Base-by-base conservation (phyloP, 352 stramenopile genomes). In the Phytopythium litorale region DNA sequence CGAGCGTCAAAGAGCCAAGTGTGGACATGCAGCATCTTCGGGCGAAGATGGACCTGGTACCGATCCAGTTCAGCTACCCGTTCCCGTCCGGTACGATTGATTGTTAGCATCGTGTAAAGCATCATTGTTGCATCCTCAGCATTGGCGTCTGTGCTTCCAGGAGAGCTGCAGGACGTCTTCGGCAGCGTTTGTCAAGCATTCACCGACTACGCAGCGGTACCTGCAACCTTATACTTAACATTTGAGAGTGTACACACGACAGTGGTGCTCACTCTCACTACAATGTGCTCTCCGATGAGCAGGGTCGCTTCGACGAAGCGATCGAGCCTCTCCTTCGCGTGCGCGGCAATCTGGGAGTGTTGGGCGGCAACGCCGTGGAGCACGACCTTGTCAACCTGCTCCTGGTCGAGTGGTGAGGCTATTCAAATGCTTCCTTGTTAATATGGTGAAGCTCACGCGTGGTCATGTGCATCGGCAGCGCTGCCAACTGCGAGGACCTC, bases 361-460 rank as follows among this genome's bases (percentile, higher is more conserved):
- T 96, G 33, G 84, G 87, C 30, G 84, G 82, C 45, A 92, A 84
- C 5, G 67, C 66, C 16, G 75, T 91, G 21, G 76, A 93, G 63
- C 79, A 90, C 48, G 87, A 94, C 51, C 64, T 96, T 16, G 57
- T 92, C 9, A 81, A 94, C 1, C 62, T 92, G 53, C 73, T 96
- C 0, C 72, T 94, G 18, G 78, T 94, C 16, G 87, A 96, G 53
- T 88, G 81, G 87, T 96, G 70, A 40, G 38, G 1, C 4, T 19
- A 0, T 16, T 3, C 8, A 3, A 57, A 21, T 43, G 25, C 15
- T 11, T 25, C 12, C 42, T 59, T 30, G 28, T 43, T 12, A 32
- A 15, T 15, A 43, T 60, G 23, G 6, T n/a, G 19, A 43, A 40
- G 52, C 48, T 40, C 11, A 42, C 16, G 56, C 21, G 32, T 6